Conservation (phyloP, 768 basidiomycete species). For the Termitomyces sp. region DNA sequence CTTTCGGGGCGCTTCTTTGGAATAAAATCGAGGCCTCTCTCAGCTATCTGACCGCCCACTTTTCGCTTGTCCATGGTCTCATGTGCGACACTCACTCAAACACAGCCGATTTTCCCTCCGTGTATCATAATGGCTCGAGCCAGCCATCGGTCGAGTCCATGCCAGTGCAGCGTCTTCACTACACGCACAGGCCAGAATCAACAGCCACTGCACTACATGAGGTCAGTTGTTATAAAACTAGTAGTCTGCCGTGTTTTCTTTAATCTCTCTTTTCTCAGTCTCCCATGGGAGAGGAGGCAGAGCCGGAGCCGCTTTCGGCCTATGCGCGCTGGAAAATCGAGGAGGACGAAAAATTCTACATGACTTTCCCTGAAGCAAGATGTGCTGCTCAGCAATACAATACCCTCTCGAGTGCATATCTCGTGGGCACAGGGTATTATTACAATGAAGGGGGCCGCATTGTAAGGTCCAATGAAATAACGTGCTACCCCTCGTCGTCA, state of each 20-base stretch:
- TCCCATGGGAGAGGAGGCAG: slow-evolving; percentile 5
- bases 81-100: slow-evolving; percentile 7
- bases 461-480: not conserved
- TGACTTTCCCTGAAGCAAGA: slow-evolving; percentile 32
- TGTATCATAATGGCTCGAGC: not conserved
- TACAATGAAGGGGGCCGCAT: slow-evolving; percentile 5
- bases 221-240: not conserved
- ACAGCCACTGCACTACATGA: not conserved
- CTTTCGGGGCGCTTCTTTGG: slow-evolving; percentile 6
- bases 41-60: slow-evolving; percentile 7
- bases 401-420: slow-evolving; percentile 6
- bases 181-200: slow-evolving; percentile 5
- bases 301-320: slow-evolving; percentile 14
- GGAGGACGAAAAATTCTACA: slow-evolving; percentile 35
- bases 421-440: slow-evolving; percentile 14
- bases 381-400: slow-evolving; percentile 17
- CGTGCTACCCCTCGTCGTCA: not conserved
- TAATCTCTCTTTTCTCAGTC: slow-evolving; percentile 6
- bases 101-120: not conserved
- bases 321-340: slow-evolving; percentile 33
- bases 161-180: slow-evolving; percentile 1
- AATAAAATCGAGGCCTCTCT: slow-evolving; percentile 8
- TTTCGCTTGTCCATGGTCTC: not conserved
- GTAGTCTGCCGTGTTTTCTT: not conserved
- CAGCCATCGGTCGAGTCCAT: slow-evolving; percentile 1